Percentiles rank a stretch among this genome's conserved stretches.
Conservation (phyloP, 768 basidiomycete species). For the Termitomyces eurrhizus region DNA sequence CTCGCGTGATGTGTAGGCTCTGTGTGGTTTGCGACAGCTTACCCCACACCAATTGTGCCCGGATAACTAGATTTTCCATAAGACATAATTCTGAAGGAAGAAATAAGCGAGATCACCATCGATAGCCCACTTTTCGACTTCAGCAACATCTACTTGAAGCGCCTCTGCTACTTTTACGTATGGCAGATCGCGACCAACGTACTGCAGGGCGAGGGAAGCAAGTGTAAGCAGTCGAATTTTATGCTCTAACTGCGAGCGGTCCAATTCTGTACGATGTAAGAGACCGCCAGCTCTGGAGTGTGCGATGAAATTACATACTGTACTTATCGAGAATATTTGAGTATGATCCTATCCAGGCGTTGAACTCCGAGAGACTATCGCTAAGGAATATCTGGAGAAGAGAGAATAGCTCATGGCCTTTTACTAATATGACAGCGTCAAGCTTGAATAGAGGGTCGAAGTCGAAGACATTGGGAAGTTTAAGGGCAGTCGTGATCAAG, state of each 20-base stretch:
- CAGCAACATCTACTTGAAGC: conserved; percentile 56
- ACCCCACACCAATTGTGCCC: conserved; percentile 71
- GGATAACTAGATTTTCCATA: conserved; percentile 55
- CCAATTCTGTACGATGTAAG: conserved; percentile 42
- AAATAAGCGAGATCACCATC: conserved; percentile 50
- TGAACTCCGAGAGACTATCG: conserved; percentile 58
- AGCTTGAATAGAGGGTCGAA: conserved; percentile 79
- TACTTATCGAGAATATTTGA: conserved; percentile 47
- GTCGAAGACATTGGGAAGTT: conserved; percentile 67
- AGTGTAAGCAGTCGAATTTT: conserved; percentile 80
- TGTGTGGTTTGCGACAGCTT: conserved; percentile 82
- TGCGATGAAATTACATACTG: conserved; percentile 37
- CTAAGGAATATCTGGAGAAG: conserved; percentile 76
- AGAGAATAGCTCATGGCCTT: conserved; percentile 67
- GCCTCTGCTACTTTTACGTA: conserved; percentile 67
- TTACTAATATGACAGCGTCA: conserved; percentile 60
- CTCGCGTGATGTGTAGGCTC: conserved; percentile 66
- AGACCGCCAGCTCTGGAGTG: conserved; percentile 3
- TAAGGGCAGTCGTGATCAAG: conserved; percentile 60
- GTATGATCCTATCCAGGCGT: conserved; percentile 54
- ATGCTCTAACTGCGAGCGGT: conserved; percentile 55
- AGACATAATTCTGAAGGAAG: conserved; percentile 2
- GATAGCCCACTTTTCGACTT: conserved; percentile 87
- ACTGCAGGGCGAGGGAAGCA: conserved; percentile 71
- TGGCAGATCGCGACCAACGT: conserved; percentile 68